phyloP scores from a whole-genome alignment of 129 eudicot species.

The Silybum marianum region DNA sequence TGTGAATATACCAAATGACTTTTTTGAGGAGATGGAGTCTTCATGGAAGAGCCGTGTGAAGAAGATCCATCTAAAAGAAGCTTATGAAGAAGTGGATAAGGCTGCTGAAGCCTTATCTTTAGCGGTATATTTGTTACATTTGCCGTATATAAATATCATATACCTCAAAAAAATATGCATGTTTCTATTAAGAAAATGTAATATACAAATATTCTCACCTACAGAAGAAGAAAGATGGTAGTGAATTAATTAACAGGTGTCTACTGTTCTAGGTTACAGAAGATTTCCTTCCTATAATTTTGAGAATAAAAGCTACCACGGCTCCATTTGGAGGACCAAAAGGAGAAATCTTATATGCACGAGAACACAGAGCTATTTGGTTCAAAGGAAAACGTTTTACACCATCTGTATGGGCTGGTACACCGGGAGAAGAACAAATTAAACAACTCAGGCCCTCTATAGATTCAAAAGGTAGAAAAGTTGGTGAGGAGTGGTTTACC shows the following conservation, averaged over 20 bases:
- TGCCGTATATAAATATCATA: no score
- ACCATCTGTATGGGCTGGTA: conserved; percentile 78
- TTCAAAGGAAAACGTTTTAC: conserved; percentile 88
- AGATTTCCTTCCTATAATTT: conserved; percentile 80
- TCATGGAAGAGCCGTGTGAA: conserved; percentile 95
- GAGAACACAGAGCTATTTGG: conserved; percentile 94
- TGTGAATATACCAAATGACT: conserved; percentile 63
- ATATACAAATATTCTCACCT: conserved; percentile 16
- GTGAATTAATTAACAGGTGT: conserved; percentile 12
- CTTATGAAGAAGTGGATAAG: conserved; percentile 71
- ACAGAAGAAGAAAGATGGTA: conserved; percentile 13
- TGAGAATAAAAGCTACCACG: conserved; percentile 74
- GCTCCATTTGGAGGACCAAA: conserved; percentile 90
- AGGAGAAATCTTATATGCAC: conserved; percentile 87
- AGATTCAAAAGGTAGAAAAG: conserved; percentile 92
- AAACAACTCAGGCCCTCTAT: conserved; percentile 74
- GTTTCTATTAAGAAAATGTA: no score
- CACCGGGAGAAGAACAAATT: conserved; percentile 89
- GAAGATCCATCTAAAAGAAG: conserved; percentile 78
- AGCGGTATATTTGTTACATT: conserved; percentile 55
- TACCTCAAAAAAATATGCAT: no score
- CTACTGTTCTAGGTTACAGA: conserved; percentile 55
- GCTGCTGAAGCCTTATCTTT: conserved; percentile 74
- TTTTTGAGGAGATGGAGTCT: conserved; percentile 91
- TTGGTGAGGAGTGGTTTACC: conserved; percentile 98